Evolutionary conservation across 2,329 filamentous ascomycete species (phyloP).

Genomic region (Samsoniella hepiali): DNA sequence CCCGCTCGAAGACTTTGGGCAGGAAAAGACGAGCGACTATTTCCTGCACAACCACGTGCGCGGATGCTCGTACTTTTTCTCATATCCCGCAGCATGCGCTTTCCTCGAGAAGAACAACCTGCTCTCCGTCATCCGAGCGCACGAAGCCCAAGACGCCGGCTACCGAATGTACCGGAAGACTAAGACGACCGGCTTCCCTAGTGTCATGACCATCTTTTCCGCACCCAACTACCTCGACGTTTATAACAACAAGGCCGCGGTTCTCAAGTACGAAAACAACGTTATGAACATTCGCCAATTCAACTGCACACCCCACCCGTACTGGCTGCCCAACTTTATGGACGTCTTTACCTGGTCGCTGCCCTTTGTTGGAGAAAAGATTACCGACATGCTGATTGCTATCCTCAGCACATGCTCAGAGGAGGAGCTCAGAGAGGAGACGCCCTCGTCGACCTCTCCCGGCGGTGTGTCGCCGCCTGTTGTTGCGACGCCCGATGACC

Average conservation of each 20-base stretch:
- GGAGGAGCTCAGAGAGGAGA: slow-evolving; percentile 89
- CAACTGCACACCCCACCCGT: slow-evolving; percentile 98
- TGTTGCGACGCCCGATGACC: slow-evolving; percentile 48
- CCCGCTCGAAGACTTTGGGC: slow-evolving; percentile 94
- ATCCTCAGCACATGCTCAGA: slow-evolving; percentile 99
- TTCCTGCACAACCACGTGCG: slow-evolving; percentile 98
- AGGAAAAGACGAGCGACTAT: slow-evolving; percentile 97
- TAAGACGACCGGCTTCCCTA: slow-evolving; percentile 93
- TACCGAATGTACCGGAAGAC: slow-evolving; percentile 99
- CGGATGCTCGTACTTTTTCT: slow-evolving; percentile 99
- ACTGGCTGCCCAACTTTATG: slow-evolving; percentile 99
- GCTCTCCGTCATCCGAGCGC: slow-evolving; percentile 91
- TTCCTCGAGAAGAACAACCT: slow-evolving; percentile 99
- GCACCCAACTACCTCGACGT: slow-evolving; percentile 98
- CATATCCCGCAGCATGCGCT: slow-evolving; percentile 91
- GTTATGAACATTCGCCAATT: slow-evolving; percentile 99
- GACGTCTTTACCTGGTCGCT: slow-evolving; percentile 99
- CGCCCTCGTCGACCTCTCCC: slow-evolving; percentile 64
- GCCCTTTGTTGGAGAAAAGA: slow-evolving; percentile 97
- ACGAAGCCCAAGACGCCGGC: slow-evolving; percentile 97
- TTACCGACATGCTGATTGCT: slow-evolving; percentile 98
- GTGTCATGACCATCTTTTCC: slow-evolving; percentile 99
- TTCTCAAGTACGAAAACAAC: slow-evolving; percentile 99
- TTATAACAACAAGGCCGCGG: slow-evolving; percentile 99
- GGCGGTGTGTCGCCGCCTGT: slow-evolving; percentile 72